Evolutionary conservation across 257 asterid genomes (phyloP).

Genomic region (Solanum pimpinellifolium): DNA sequence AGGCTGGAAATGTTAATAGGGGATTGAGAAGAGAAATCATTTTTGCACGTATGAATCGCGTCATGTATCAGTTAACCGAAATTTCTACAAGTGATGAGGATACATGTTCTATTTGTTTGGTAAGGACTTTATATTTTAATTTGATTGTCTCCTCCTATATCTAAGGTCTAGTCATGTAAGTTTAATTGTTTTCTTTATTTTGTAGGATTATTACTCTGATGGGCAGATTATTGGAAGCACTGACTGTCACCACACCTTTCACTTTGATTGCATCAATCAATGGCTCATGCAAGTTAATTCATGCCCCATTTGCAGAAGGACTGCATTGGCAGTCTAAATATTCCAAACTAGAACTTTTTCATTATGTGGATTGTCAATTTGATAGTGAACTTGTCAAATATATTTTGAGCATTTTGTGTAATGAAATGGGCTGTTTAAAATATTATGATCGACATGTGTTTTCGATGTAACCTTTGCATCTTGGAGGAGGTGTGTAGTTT

Average conservation of each 20-base stretch:
- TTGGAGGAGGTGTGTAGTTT: conserved; percentile 60
- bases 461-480: conserved; percentile 79
- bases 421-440: conserved; percentile 54
- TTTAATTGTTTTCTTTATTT: not conserved
- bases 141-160: not conserved
- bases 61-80: not conserved
- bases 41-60: not conserved
- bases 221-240: not conserved
- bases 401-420: not conserved
- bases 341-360: not conserved
- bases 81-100: not conserved
- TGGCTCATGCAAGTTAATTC: not conserved
- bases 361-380: not conserved
- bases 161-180: not conserved
- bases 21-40: no score
- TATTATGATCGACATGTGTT: conserved; percentile 78
- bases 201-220: not conserved
- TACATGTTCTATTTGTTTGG: not conserved
- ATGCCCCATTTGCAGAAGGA: not conserved
- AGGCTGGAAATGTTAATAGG: no score
- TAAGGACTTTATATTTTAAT: not conserved
- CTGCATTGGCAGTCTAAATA: not conserved
- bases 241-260: not conserved
- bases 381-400: not conserved
- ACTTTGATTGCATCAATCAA: not conserved